phyloP scores from a whole-genome alignment of 768 basidiomycete genomes.

The Boletus fagicola region DNA sequence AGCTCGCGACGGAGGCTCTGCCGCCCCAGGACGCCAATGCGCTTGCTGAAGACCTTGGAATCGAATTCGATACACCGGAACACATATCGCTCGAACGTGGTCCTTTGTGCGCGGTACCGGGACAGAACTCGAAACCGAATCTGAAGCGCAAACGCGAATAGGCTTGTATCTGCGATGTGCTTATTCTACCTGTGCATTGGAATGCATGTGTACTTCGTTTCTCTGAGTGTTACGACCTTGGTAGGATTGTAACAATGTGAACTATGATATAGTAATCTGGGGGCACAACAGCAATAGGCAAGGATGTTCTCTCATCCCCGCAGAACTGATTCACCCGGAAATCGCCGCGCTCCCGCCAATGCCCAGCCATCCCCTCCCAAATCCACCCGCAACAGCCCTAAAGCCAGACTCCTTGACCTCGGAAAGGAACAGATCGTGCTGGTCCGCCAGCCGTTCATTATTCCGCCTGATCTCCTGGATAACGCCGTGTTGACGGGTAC shows the following conservation, averaged over 20 bases:
- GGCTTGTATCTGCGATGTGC: neutral
- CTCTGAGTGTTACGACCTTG: neutral
- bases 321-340: constrained; percentile 1
- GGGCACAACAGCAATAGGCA: neutral
- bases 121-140: constrained; percentile 29
- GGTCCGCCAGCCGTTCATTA: constrained; percentile 79
- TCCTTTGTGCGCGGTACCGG: constrained; percentile 46
- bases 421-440: constrained; percentile 75
- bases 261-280: neutral
- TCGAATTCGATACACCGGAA: constrained; percentile 75
- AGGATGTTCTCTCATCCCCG: neutral
- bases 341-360: neutral
- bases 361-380: constrained; percentile 60
- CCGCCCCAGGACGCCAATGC: constrained; percentile 60
- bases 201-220: neutral
- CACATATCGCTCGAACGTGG: constrained; percentile 64
- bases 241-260: neutral
- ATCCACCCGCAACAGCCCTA: constrained; percentile 65
- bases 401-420: constrained; percentile 75
- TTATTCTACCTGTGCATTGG: neutral
- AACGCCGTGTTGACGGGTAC: constrained; percentile 82
- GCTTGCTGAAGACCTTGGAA: constrained; percentile 78
- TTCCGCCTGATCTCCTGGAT: constrained; percentile 87
- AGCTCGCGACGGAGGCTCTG: constrained; percentile 63
- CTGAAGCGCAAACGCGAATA: constrained; percentile 54